These are phyloP conservation scores for Saturnispora zaruensis DNA, from an alignment of 805 yeast genomes.

Conservation along the genomic window DNA sequence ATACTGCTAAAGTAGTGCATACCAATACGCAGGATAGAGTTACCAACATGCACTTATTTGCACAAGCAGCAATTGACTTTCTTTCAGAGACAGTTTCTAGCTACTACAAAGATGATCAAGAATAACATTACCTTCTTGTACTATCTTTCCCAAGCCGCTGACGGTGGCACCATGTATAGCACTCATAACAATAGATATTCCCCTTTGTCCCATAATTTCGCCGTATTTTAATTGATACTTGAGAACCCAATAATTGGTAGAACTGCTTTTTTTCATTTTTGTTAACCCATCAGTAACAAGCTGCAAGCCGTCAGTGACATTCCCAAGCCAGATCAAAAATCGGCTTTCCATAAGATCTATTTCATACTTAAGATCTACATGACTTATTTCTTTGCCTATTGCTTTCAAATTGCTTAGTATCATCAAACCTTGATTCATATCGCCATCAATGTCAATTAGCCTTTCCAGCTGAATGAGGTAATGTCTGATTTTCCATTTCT, in stretches of 20 bases:
- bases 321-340: slow-evolving; percentile 10
- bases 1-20: slow-evolving; percentile 31
- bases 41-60: slow-evolving; percentile 68
- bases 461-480: slow-evolving; percentile 3
- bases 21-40: slow-evolving; percentile 49
- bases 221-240: slow-evolving; percentile 42
- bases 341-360: slow-evolving; percentile 21
- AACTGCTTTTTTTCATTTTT: slow-evolving; percentile 18
- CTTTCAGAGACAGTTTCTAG: slow-evolving; percentile 2
- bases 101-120: neutral
- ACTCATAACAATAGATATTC: slow-evolving; percentile 5
- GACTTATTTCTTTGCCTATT: slow-evolving; percentile 28
- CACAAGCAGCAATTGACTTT: slow-evolving; percentile 47
- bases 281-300: slow-evolving; percentile 19
- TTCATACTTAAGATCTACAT: slow-evolving; percentile 25
- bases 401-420: slow-evolving; percentile 27
- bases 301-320: slow-evolving; percentile 18
- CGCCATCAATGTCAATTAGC: slow-evolving; percentile 25
- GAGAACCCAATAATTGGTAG: slow-evolving; percentile 37
- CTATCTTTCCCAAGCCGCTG: slow-evolving; percentile 2
- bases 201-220: slow-evolving; percentile 21
- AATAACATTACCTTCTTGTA: neutral
- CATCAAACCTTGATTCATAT: slow-evolving; percentile 27
- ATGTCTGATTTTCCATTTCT: slow-evolving; percentile 33
- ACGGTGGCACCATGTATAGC: neutral